Evolutionary conservation across 139 green algal genomes (phyloP), one percentile per base, ranked within the genome.

Genomic region (Desmodesmus armatus): DNA sequence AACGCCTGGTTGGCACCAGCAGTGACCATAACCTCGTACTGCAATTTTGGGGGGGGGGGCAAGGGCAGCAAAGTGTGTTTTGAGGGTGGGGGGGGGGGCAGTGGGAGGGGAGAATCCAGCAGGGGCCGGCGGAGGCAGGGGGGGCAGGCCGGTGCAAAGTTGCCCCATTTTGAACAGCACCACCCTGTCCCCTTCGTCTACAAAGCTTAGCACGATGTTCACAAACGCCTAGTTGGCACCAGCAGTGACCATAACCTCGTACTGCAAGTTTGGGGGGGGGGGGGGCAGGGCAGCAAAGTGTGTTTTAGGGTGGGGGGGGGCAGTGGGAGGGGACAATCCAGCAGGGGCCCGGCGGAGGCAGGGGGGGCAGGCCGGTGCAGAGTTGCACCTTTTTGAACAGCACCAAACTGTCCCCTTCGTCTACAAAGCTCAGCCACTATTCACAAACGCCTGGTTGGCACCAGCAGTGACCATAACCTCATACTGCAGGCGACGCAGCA

Each of bases 1-100:
- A 98, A 98, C 7, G 76, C 86, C 81, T 90, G 87, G 74, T 90
- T 98, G 79, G 96, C 97, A 6, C 96, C 96, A 5, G 92, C 85
- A 3, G 96, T 99, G 3, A 99, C 94, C 88, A 98, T 97, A 21
- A 99, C 94, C 31, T 96, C 91, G 27, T 96, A 95, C 91, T 96
- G 88, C 21, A 27, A 11, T 21, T 41, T 5, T 33, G 35, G 15
- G 1, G 25, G 19, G 5, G 37, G 40, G 19, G 33, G 67, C 67
- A 53, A 39, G 39, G 55, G 69, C 25, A 58, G 69, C 69, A 77
- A 47, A 37, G 40, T 39, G 17, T 19, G 21, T 19, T 17, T 62
- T 19, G 21, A 62, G 21, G 17, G 51, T 1, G 19, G 51, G 19
- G 51, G 17, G 17, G 19, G 51, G 1, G 0, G 25, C 23, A 67